A percentile compares a stretch with the other conserved stretches of the same genome.
Conservation (phyloP, 1,284 basidiomycete genomes). For the Cryptococcus neoformans region DNA sequence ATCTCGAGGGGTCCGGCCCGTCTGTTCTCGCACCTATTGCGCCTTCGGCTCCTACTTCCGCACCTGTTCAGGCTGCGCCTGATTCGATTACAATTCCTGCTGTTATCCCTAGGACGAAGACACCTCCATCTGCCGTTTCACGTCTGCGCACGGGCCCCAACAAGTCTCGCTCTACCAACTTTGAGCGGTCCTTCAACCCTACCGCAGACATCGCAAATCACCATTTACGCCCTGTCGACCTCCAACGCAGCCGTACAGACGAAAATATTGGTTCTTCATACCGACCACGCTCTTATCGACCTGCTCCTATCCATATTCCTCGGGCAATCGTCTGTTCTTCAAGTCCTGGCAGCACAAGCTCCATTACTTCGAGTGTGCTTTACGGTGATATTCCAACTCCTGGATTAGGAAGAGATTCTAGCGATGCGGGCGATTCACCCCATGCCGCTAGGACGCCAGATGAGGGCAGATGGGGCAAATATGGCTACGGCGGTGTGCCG, state of each 20-base stretch:
- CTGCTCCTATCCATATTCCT: slow-evolving; percentile 4
- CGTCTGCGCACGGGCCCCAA: slow-evolving; percentile 7
- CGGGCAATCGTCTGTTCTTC: slow-evolving; percentile 1
- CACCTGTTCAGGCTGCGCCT: slow-evolving; percentile 1
- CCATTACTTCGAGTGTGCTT: slow-evolving; percentile 12
- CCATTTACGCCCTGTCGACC: slow-evolving; percentile 2
- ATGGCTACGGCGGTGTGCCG: neutral
- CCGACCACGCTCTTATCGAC: neutral
- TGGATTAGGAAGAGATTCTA: slow-evolving; percentile 28
- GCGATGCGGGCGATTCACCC: slow-evolving; percentile 19
- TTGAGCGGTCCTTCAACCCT: slow-evolving; percentile 8
- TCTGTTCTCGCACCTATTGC: slow-evolving; percentile 7
- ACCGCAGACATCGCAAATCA: slow-evolving; percentile 9
- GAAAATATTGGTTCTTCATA: slow-evolving; percentile 2
- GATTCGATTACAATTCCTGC: slow-evolving; percentile 8
- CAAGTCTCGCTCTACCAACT: slow-evolving; percentile 15
- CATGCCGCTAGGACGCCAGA: slow-evolving; percentile 17
- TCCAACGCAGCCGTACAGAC: slow-evolving; percentile 12
- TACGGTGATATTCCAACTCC: slow-evolving; percentile 37
- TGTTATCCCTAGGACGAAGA: slow-evolving; percentile 12
- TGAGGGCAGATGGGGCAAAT: slow-evolving; percentile 3
- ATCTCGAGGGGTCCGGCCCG: slow-evolving; percentile 68
- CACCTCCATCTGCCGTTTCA: slow-evolving; percentile 6
- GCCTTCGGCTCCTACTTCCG: neutral
- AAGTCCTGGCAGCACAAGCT: neutral